Evolutionary conservation across 495 filamentous ascomycete species (phyloP).

Genomic region (Neurospora sublineolata): DNA sequence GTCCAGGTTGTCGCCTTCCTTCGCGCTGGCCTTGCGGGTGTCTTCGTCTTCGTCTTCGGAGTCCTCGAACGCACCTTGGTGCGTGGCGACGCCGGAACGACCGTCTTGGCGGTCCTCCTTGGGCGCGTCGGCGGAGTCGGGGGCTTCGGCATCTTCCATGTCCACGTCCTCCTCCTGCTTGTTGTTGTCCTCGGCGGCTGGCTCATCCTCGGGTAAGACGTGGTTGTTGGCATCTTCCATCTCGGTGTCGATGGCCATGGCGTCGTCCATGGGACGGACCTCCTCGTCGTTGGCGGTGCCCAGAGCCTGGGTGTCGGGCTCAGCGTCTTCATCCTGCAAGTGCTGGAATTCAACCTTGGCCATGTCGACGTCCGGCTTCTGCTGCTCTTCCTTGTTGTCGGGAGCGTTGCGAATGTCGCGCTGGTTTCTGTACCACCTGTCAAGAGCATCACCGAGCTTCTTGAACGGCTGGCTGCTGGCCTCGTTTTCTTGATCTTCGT

Average conservation of each 20-base stretch:
- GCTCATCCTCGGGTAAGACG: slow-evolving; percentile 46
- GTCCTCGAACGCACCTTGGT: slow-evolving; percentile 33
- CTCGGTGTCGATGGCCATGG: slow-evolving; percentile 69
- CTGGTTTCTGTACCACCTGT: slow-evolving; percentile 80
- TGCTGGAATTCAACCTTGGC: slow-evolving; percentile 67
- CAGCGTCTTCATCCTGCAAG: slow-evolving; percentile 66
- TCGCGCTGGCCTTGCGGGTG: slow-evolving; percentile 20
- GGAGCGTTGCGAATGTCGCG: slow-evolving; percentile 62
- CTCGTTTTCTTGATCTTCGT: slow-evolving; percentile 28
- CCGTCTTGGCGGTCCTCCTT: slow-evolving; percentile 30
- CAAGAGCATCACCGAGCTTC: slow-evolving; percentile 86
- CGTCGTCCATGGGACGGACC: slow-evolving; percentile 66
- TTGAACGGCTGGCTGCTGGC: slow-evolving; percentile 59
- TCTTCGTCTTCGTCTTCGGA: slow-evolving; percentile 22
- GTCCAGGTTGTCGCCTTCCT: slow-evolving; percentile 14
- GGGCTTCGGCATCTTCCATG: slow-evolving; percentile 29
- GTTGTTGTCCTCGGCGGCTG: slow-evolving; percentile 30
- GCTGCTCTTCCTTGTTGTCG: slow-evolving; percentile 37
- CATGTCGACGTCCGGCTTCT: slow-evolving; percentile 45
- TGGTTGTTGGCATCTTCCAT: slow-evolving; percentile 41
- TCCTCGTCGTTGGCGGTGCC: slow-evolving; percentile 83
- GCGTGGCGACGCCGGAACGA: slow-evolving; percentile 35
- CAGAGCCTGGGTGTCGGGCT: slow-evolving; percentile 78
- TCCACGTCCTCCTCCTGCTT: slow-evolving; percentile 26
- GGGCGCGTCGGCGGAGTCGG: slow-evolving; percentile 29